Conservation (phyloP, 208 protist species). For the Trypanosoma congolense region DNA sequence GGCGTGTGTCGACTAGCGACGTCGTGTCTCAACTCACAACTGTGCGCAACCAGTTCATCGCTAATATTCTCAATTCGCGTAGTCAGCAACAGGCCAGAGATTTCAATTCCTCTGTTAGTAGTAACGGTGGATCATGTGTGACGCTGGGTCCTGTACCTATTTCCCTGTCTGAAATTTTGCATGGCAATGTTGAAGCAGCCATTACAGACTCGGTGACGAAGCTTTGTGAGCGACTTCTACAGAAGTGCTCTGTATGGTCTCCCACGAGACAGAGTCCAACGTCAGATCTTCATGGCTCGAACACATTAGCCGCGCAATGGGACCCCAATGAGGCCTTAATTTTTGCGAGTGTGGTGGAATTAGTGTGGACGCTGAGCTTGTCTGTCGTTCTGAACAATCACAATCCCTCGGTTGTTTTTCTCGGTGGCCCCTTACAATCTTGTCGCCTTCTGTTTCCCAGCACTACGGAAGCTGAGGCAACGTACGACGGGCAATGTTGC, state of each 20-base stretch:
- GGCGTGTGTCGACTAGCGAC: conserved; percentile 7
- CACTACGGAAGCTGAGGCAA: background rate
- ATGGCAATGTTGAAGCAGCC: background rate
- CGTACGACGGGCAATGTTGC: background rate
- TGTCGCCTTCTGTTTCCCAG: conserved; percentile 1
- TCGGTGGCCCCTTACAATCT: conserved; percentile 1
- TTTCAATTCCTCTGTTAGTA: background rate
- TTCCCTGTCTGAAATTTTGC: background rate
- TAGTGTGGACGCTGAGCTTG: conserved; percentile 22
- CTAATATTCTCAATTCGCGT: conserved; percentile 1
- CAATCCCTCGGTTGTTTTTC: conserved; percentile 3
- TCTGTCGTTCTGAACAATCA: conserved; percentile 8
- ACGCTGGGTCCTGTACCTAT: conserved; percentile 10
- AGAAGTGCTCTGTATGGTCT: background rate
- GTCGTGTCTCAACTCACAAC: conserved; percentile 19
- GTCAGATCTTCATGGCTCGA: background rate
- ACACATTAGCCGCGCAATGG: background rate
- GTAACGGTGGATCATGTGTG: background rate
- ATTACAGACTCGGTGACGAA: background rate
- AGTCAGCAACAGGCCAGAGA: background rate
- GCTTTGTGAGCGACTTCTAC: conserved; percentile 7
- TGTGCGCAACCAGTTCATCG: conserved; percentile 21
- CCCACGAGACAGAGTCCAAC: background rate
- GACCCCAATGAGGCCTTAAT: background rate
- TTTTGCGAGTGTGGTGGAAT: conserved; percentile 8